Base-by-base conservation (phyloP, 1,284 basidiomycete genomes). In the Cutaneotrichosporon cavernicola region DNA sequence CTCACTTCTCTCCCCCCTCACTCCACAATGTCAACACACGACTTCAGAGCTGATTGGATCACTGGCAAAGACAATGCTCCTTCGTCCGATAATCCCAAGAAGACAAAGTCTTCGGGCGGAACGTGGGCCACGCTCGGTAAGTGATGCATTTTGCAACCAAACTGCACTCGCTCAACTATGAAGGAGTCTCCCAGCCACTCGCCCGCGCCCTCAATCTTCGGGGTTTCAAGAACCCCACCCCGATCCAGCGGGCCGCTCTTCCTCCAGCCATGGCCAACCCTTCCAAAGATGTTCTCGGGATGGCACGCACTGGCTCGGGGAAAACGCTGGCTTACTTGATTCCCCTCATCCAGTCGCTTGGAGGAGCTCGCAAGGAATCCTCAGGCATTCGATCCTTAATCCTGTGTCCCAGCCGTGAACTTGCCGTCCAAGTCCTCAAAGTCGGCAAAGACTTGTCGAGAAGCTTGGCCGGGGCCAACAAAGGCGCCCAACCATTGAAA, bases 281-380 rank as follows among this genome's bases (percentile, higher is more conserved):
- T 49, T 92, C 95, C 2, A 84, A 92, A 58, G 97, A 99, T 81
- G 88, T 99, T 10, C 91, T 99, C 21, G 97, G 93, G 60, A 99
- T 99, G 97, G 96, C 97, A 26, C 86, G 97, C 21, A 99, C 97
- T 0, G 97, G 97, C 63, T 97, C 95, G 0, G 97, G 97, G 67
- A 99, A 99, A 82, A 97, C 96, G 14, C 86, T 99, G 32, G 96
- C 96, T 43, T 99, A 97, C 80, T 87, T 99, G 83, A 84, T 99
- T 22, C 97, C 97, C 53, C 85, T 99, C 14, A 84, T 98, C 0
- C 91, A 97, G 68, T 86, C 91, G 31, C 86, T 99, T 11, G 88
- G 90, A 30, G 91, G 91, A 18, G 83, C 87, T 18, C 94, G 97
- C 18, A 26, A 50, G 88, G 5, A 85, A 87, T 13, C 82, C 87